Evolutionary conservation across 2,329 filamentous ascomycete species (phyloP).

Genomic region (Aaosphaeria arxii): DNA sequence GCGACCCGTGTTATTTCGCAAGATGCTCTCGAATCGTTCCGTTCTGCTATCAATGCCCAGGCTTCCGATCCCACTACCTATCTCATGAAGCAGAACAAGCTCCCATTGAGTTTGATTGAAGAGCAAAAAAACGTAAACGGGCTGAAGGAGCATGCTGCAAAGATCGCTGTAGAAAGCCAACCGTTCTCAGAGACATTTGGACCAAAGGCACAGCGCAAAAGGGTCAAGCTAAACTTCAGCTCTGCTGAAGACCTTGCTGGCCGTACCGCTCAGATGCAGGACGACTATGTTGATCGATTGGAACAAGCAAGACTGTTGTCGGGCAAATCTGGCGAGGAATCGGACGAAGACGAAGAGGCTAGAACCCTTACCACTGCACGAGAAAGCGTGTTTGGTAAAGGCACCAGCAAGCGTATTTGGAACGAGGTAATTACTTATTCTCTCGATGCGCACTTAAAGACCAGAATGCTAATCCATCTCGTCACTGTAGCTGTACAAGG

Average conservation of each 20-base stretch:
- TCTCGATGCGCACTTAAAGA: too few relatives aligned
- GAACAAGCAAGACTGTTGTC: constrained; percentile 77
- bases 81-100: constrained; percentile 93
- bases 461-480: too few relatives aligned
- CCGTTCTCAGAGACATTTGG: constrained; percentile 90
- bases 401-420: constrained; percentile 78
- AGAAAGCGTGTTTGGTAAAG: constrained; percentile 84
- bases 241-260: constrained; percentile 79
- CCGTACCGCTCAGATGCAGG: constrained; percentile 75
- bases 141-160: constrained; percentile 86
- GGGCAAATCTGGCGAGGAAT: constrained; percentile 61
- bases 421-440: constrained; percentile 70
- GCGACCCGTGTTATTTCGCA: constrained; percentile 91
- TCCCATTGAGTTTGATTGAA: constrained; percentile 90
- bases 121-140: constrained; percentile 74
- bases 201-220: constrained; percentile 87
- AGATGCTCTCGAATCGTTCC: constrained; percentile 80
- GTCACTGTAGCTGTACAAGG: constrained; percentile 68
- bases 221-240: constrained; percentile 82
- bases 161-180: constrained; percentile 85
- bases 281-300: constrained; percentile 74
- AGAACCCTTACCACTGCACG: constrained; percentile 45
- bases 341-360: constrained; percentile 33
- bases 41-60: constrained; percentile 88
- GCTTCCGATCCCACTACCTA: constrained; percentile 89